Evolutionary conservation across 2,329 filamentous ascomycete species (phyloP).

Genomic region (Truncatella angustata): DNA sequence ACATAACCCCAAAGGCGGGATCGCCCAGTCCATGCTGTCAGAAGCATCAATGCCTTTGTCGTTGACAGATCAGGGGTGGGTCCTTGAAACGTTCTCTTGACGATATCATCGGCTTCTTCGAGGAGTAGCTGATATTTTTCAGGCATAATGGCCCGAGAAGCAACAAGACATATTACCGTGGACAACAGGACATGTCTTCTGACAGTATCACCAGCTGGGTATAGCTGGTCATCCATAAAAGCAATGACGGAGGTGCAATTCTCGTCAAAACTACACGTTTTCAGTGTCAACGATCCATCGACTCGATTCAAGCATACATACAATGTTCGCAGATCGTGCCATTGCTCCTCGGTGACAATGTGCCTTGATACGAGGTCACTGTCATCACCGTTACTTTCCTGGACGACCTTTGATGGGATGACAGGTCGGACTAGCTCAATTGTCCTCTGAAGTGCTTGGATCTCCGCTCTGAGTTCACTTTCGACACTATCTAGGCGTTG

Average conservation of each 20-base stretch:
- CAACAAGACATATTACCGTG: not conserved
- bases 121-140: not conserved
- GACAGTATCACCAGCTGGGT: not conserved
- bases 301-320: too few species aligned
- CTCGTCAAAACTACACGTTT: not conserved
- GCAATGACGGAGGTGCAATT: conserved; percentile 1
- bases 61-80: not conserved
- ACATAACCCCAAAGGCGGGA: conserved; percentile 1
- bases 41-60: not conserved
- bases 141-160: not conserved
- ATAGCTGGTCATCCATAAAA: conserved; percentile 1
- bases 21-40: conserved; percentile 1
- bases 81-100: not conserved
- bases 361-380: not conserved
- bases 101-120: not conserved
- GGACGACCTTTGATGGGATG: not conserved
- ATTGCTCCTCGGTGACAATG: not conserved
- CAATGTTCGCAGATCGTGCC: not conserved
- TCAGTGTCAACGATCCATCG: too few species aligned
- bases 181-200: not conserved
- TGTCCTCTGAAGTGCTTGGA: not conserved
- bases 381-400: not conserved
- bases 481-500: conserved; percentile 1
- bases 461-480: not conserved
- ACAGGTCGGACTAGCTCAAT: not conserved